Conservation (phyloP, 495 filamentous ascomycete genomes). For the Aspergillus biplanus region DNA sequence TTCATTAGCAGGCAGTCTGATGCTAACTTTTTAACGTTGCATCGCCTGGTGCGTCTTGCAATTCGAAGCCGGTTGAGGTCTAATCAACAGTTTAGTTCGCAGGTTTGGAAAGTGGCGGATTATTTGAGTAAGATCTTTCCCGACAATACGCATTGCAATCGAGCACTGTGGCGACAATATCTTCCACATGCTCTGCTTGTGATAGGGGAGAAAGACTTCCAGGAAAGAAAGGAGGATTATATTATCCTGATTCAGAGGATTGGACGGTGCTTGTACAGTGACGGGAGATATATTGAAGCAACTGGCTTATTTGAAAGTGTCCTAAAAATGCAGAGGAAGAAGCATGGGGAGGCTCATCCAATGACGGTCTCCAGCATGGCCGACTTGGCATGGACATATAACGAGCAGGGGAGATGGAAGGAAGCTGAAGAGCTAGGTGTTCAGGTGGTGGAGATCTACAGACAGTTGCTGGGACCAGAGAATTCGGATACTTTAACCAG, state of each 20-base stretch:
- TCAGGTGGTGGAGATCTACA: not conserved
- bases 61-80: conserved; percentile 25
- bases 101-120: not conserved
- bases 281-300: conserved; percentile 1
- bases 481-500: not conserved
- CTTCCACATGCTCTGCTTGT: conserved; percentile 8
- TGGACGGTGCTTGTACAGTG: not conserved
- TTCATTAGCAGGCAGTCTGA: conserved; percentile 22
- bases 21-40: conserved; percentile 15
- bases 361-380: not conserved
- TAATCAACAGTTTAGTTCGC: not conserved
- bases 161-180: conserved; percentile 6
- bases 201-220: not conserved
- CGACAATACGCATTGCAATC: not conserved
- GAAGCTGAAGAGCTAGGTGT: not conserved
- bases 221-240: not conserved
- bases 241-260: not conserved
- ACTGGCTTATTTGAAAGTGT: not conserved
- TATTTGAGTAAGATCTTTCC: not conserved
- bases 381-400: not conserved
- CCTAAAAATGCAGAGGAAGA: not conserved
- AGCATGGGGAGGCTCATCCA: not conserved
- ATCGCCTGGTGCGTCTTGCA: conserved; percentile 28
- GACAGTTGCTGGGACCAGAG: not conserved
- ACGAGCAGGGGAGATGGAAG: not conserved